Base-by-base conservation (phyloP, 2,329 filamentous ascomycete species). In the Dactylellina parvicollis region DNA sequence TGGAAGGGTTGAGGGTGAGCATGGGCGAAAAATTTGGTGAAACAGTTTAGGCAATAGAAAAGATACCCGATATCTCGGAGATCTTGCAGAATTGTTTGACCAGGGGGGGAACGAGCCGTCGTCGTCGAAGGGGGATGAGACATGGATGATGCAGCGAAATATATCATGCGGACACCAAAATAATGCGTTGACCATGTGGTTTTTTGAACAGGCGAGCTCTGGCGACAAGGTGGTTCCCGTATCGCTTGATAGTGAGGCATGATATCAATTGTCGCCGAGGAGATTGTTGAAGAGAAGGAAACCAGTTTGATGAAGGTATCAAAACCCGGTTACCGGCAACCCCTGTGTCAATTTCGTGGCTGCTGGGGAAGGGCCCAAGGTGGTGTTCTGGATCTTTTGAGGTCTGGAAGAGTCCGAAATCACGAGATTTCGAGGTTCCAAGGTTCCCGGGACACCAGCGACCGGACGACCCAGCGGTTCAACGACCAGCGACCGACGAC, bases 21-120 rank as follows among this genome's bases (percentile, higher is more conserved):
- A 59, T 67, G 40, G 42, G 18, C 30, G 28, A 24, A 59, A 50
- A n/a, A n/a, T n/a, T 59, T 61, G 20, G 61, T 69, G 64, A 69
- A 69, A 69, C 64, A 36, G 22, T 69, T 69, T 59, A 69, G 67
- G 67, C 59, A 64, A 46, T 59, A 64, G 44, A 36, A 64, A 40
- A 49, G 67, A 59, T 73, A 66, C 60, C 67, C 59, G 67, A 65
- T 60, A 65, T 61, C 60, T 73, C 69, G 69, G 69, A 65, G 69
- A 73, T 73, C 69, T 73, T 66, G 69, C 69, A 73, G 69, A 49
- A 73, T 62, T 49, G 46, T 30, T 49, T 36, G 28, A 22, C 47
- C 44, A 36, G 44, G 50, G 60, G 47, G 32, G 28, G 42, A 20
- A 56, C 38, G 42, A 30, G 44, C 24, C 34, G 22, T 54, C 24